Conservation (phyloP, 371 early-diverging fungal genomes). For the Apophysomyces ossiformis region DNA sequence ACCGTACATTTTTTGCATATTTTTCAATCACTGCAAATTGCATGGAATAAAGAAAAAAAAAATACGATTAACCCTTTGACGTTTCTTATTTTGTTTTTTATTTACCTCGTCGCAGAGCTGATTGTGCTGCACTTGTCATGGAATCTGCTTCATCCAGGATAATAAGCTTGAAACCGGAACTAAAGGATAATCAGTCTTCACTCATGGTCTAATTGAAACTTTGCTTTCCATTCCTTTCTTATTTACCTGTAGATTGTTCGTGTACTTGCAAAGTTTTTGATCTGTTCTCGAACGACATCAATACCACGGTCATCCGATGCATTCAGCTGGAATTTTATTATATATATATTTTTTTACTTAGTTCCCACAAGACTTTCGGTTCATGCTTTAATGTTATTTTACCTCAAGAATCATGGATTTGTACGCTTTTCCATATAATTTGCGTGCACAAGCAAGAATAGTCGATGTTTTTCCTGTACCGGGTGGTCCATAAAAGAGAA, state of each 20-base stretch:
- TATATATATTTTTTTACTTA: background rate
- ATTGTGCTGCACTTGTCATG: slow-evolving; percentile 97
- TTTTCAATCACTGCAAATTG: slow-evolving; percentile 90
- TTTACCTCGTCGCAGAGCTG: slow-evolving; percentile 91
- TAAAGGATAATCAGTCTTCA: slow-evolving; percentile 20
- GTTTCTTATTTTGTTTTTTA: background rate
- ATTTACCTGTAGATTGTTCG: slow-evolving; percentile 76
- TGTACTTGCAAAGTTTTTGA: slow-evolving; percentile 97
- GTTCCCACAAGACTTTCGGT: background rate
- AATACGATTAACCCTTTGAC: background rate
- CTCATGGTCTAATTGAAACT: background rate
- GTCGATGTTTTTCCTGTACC: slow-evolving; percentile 99
- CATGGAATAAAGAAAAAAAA: background rate
- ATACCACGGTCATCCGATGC: slow-evolving; percentile 99
- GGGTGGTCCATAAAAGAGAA: slow-evolving; percentile 98
- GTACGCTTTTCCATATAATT: slow-evolving; percentile 82
- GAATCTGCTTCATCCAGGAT: slow-evolving; percentile 99
- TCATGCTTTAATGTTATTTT: background rate
- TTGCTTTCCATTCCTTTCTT: slow-evolving; percentile 10
- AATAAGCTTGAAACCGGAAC: slow-evolving; percentile 91
- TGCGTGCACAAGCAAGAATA: slow-evolving; percentile 88
- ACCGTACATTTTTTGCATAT: slow-evolving; percentile 96
- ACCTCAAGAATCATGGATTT: slow-evolving; percentile 91
- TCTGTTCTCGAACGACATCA: slow-evolving; percentile 98
- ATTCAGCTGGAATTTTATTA: slow-evolving; percentile 73